Conservation (phyloP, 768 basidiomycete species). For the Auriculariales sp. region DNA sequence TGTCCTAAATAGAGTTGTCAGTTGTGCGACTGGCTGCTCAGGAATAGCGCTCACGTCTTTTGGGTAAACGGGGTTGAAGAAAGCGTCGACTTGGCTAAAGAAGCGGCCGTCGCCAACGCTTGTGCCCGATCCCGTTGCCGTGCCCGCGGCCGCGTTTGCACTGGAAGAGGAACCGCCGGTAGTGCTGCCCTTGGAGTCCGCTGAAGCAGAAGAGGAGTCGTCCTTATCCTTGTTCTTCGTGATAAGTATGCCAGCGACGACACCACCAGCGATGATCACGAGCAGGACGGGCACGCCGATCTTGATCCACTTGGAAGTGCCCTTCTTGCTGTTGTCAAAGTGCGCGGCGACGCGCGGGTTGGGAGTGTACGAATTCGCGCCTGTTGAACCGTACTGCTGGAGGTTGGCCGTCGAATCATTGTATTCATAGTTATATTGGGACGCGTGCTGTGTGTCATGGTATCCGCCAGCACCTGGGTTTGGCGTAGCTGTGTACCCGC, state of each 20-base stretch:
- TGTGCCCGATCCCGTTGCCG: constrained; percentile 39
- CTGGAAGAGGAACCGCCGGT: constrained; percentile 11
- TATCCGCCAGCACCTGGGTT: too few relatives aligned
- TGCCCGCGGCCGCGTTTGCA: constrained; percentile 30
- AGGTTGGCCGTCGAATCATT: constrained; percentile 57
- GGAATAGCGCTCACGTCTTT: constrained; percentile 52
- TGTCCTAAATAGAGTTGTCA: constrained; percentile 35
- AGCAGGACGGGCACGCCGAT: constrained; percentile 13
- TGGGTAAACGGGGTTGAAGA: constrained; percentile 74
- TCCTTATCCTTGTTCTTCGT: constrained; percentile 44
- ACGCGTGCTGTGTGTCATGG: too few relatives aligned
- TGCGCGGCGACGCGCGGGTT: constrained; percentile 15
- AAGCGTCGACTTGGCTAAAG: constrained; percentile 68
- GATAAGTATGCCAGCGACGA: constrained; percentile 61
- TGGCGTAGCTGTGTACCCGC: too few relatives aligned
- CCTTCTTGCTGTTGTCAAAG: constrained; percentile 28
- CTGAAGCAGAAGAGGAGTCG: constrained; percentile 13
- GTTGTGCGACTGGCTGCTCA: not conserved
- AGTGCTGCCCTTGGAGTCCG: constrained; percentile 9
- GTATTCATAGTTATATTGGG: too few relatives aligned
- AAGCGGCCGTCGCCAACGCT: constrained; percentile 52
- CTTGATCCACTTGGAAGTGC: constrained; percentile 59
- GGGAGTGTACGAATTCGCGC: not conserved
- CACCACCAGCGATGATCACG: constrained; percentile 24
- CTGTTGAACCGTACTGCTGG: too few relatives aligned